Percentiles rank a stretch among this genome's conserved stretches.
Conservation (phyloP, 352 stramenopile genomes). For the Blastocystis sp. region DNA sequence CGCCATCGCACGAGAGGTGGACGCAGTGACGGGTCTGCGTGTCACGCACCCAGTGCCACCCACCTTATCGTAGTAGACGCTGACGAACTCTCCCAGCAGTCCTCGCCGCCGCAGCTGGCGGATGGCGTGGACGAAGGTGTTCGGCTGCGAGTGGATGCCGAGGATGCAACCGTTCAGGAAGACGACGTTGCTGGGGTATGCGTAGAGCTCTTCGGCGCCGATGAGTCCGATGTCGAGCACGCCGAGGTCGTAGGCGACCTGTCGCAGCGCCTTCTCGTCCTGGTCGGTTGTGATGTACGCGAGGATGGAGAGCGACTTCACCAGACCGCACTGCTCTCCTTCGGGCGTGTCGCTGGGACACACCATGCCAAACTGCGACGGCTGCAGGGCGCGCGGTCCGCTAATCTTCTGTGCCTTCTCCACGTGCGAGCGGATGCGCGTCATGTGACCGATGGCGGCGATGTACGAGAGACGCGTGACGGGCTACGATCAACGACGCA, state of each 20-base stretch:
- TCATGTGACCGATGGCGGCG: constrained; percentile 96
- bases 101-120: constrained; percentile 61
- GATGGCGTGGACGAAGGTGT: constrained; percentile 63
- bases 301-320: constrained; percentile 96
- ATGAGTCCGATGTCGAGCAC: constrained; percentile 87
- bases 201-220: constrained; percentile 88
- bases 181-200: constrained; percentile 81
- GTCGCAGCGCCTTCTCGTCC: constrained; percentile 81
- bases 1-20: constrained; percentile 94
- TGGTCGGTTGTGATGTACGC: constrained; percentile 86
- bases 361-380: constrained; percentile 98
- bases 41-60: background rate
- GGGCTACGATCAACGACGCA: constrained; percentile 69
- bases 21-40: constrained; percentile 66
- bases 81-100: constrained; percentile 86
- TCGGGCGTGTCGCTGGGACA: constrained; percentile 95
- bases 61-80: constrained; percentile 88
- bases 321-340: constrained; percentile 93
- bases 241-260: constrained; percentile 87
- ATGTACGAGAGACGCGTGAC: constrained; percentile 93
- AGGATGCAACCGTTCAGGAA: constrained; percentile 97
- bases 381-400: constrained; percentile 87
- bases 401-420: constrained; percentile 97
- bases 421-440: constrained; percentile 87
- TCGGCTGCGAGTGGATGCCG: constrained; percentile 81